Conservation (phyloP, 2,329 filamentous ascomycete genomes). For the Aspergillus flavus region DNA sequence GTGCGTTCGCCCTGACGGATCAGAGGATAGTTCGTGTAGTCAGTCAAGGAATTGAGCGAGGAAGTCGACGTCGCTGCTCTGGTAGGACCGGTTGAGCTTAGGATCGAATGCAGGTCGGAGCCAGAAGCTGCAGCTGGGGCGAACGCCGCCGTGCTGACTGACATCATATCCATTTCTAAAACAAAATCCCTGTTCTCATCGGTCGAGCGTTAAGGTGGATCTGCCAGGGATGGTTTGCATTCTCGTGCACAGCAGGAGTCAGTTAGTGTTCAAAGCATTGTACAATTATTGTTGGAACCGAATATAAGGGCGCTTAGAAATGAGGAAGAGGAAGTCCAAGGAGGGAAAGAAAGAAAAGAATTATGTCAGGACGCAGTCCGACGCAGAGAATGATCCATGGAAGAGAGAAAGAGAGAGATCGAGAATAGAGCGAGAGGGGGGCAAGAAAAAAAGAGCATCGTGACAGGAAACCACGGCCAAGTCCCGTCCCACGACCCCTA, state of each 20-base stretch:
- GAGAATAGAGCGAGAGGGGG: conserved; percentile 15
- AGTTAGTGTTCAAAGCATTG: neutral
- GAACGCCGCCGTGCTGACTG: conserved; percentile 30
- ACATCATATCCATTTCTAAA: conserved; percentile 34
- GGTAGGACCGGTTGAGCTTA: conserved; percentile 32
- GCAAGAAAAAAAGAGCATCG: conserved; percentile 17
- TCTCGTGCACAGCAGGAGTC: conserved; percentile 21
- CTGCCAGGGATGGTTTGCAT: conserved; percentile 27
- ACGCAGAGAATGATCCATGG: conserved; percentile 7
- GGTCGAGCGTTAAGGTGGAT: conserved; percentile 17
- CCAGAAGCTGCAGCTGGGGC: conserved; percentile 30
- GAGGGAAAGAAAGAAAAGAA: conserved; percentile 10
- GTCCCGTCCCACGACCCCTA: conserved; percentile 11
- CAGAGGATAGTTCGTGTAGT: conserved; percentile 59
- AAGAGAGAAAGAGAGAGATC: conserved; percentile 8
- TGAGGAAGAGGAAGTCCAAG: neutral
- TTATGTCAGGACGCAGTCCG: conserved; percentile 5
- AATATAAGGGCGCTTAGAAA: neutral
- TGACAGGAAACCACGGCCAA: conserved; percentile 13
- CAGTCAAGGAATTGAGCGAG: conserved; percentile 38
- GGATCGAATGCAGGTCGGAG: conserved; percentile 37
- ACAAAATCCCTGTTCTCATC: conserved; percentile 18
- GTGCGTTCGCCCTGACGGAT: conserved; percentile 76
- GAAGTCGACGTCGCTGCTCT: conserved; percentile 39
- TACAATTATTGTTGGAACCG: neutral